Base-by-base conservation (phyloP, 495 filamentous ascomycete genomes). In the Penicillium longicatenatum region DNA sequence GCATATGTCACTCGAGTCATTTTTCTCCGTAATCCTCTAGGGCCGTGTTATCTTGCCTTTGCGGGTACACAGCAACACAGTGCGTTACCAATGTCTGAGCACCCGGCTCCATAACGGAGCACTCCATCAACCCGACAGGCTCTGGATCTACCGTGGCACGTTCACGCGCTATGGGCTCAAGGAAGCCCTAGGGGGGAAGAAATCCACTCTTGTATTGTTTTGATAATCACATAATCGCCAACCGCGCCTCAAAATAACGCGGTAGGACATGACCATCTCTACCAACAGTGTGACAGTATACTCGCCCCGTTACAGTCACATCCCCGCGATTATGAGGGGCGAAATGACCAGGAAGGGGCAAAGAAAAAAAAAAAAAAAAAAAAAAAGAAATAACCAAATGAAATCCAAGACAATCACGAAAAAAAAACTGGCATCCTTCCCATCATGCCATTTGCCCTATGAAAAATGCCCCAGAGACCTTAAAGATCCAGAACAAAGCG, bases 61-160 rank as follows among this genome's bases (percentile, higher is more conserved):
- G 52, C 39, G 48, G 48, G 48, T 52, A 52, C 45, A 46, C 44
- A 39, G 44, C 16, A 49, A 17, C 22, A 24, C 22, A 52, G 46
- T 50, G 50, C 45, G 41, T 54, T 45, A 54, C 54, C 39, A 58
- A 29, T 22, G 52, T 60, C 49, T 51, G 48, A 49, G 53, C 52
- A 47, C 50, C 50, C n/a, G 42, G 43, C 52, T 63, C 55, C 55
- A 58, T 56, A 59, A 41, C 52, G 55, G 55, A 55, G 42, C 17
- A 48, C 56, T 48, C 57, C 57, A 60, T 57, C 50, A 41, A 60
- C 33, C 52, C 48, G 45, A 43, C 50, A 50, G 51, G 43, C 44
- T 49, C 46, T 55, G 43, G 62, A 58, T 58, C 58, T 48, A 48
- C 58, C 46, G 52, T 59, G 61, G 61, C 62, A 64, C 62, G 54